These are phyloP conservation scores for Tolypocladium album DNA, from an alignment of 2,329 filamentous ascomycete species.

Conservation along the genomic window DNA sequence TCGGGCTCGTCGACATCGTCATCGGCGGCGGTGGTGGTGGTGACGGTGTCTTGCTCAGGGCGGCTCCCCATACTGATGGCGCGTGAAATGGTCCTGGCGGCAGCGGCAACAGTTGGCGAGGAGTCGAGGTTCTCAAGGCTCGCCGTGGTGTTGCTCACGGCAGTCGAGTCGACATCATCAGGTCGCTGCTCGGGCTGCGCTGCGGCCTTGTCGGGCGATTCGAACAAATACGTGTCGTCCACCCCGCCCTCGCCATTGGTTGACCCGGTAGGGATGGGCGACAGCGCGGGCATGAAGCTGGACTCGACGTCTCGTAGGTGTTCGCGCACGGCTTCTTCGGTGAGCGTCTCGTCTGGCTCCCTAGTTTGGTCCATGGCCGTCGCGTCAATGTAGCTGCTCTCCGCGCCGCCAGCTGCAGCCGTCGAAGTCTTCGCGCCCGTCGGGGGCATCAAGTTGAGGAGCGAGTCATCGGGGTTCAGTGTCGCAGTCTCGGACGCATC, in stretches of 20 bases:
- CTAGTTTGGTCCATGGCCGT: slow-evolving; percentile 23
- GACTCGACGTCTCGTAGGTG: slow-evolving; percentile 56
- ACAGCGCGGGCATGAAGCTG: slow-evolving; percentile 49
- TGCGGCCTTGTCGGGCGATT: slow-evolving; percentile 28
- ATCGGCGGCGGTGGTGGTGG: slow-evolving; percentile 5
- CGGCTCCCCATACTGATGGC: slow-evolving; percentile 35
- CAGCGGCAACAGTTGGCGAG: slow-evolving; percentile 44
- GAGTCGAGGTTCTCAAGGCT: slow-evolving; percentile 43
- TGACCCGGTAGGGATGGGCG: slow-evolving; percentile 39
- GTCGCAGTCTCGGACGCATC: not conserved
- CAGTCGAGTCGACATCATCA: slow-evolving; percentile 13
- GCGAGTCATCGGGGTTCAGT: slow-evolving; percentile 4
- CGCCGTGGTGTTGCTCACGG: slow-evolving; percentile 33
- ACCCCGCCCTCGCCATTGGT: slow-evolving; percentile 26
- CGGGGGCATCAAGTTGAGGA: slow-evolving; percentile 7
- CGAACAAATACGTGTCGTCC: slow-evolving; percentile 52
- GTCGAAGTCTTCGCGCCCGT: slow-evolving; percentile 9
- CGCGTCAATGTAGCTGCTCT: slow-evolving; percentile 32
- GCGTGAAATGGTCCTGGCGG: slow-evolving; percentile 41
- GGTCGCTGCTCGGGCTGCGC: slow-evolving; percentile 1
- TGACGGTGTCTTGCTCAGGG: slow-evolving; percentile 5
- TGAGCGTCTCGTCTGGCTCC: slow-evolving; percentile 33
- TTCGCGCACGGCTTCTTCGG: slow-evolving; percentile 41
- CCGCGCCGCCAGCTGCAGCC: slow-evolving; percentile 7
- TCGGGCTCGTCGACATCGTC: slow-evolving; percentile 13